phyloP scores from a whole-genome alignment of 345 rosid species.

The Salix udensis region DNA sequence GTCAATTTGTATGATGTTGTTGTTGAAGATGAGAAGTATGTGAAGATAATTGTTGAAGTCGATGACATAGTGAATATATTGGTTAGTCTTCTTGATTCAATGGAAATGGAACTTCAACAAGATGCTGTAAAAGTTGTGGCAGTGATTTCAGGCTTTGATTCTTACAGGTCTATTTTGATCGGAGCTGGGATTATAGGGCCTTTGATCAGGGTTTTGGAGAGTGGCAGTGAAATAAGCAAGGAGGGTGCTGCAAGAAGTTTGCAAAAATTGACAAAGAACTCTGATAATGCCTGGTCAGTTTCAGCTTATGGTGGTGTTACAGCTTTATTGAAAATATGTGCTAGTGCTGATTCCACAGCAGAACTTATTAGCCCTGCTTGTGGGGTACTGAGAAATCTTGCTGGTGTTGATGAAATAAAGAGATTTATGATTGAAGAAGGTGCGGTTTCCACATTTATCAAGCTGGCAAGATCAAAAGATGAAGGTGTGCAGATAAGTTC shows the following conservation, averaged over 20 bases:
- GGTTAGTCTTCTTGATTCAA: conserved; percentile 57
- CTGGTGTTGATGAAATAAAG: conserved; percentile 80
- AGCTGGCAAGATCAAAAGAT: conserved; percentile 59
- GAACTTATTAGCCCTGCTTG: conserved; percentile 56
- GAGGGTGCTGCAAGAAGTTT: conserved; percentile 57
- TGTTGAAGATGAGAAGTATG: conserved; percentile 64
- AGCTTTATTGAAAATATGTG: conserved; percentile 63
- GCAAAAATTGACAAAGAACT: conserved; percentile 62
- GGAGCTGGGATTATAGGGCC: conserved; percentile 69
- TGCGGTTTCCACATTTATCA: conserved; percentile 51
- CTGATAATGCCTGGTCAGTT: conserved; percentile 93
- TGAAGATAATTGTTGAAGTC: conserved; percentile 46
- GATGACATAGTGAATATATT: conserved; percentile 46
- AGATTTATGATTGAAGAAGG: conserved; percentile 80
- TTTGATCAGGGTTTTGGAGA: conserved; percentile 63
- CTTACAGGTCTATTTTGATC: conserved; percentile 42
- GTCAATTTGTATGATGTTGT: conserved; percentile 49
- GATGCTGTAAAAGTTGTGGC: conserved; percentile 56
- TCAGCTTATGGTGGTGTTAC: conserved; percentile 97
- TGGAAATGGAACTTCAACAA: conserved; percentile 50
- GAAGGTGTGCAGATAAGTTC: conserved; percentile 72
- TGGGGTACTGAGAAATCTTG: conserved; percentile 73
- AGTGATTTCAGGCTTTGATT: conserved; percentile 59
- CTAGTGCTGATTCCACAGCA: conserved; percentile 29
- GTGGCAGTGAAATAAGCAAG: conserved; percentile 46